phyloP scores from a whole-genome alignment of 805 yeast genomes.

The Barnettozyma populi region DNA sequence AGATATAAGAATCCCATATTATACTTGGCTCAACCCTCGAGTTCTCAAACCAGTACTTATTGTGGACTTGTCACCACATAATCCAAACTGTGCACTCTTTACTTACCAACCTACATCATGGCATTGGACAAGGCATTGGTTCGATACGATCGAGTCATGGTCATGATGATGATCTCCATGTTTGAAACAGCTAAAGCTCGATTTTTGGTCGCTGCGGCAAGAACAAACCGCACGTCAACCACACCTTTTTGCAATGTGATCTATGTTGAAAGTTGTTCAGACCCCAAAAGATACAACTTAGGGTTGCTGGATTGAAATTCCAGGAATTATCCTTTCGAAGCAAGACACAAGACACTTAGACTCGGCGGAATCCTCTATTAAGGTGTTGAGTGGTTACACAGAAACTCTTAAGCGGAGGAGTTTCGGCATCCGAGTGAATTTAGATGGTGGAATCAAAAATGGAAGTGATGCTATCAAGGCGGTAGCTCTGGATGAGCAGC shows the following conservation, averaged over 20 bases:
- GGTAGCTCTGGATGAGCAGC: constrained; percentile 69
- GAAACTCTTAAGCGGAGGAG: constrained; percentile 12
- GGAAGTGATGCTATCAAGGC: constrained; percentile 79
- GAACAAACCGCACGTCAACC: not conserved
- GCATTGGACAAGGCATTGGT: too few species aligned
- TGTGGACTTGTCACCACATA: too few species aligned
- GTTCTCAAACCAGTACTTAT: too few species aligned
- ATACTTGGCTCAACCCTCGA: too few species aligned
- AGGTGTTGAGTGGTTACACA: constrained; percentile 6
- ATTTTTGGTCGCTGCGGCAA: not conserved
- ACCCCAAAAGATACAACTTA: constrained; percentile 58
- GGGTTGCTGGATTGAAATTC: constrained; percentile 53
- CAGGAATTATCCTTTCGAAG: constrained; percentile 65
- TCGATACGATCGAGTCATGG: too few species aligned
- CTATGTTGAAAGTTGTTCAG: constrained; percentile 62
- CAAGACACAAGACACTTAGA: constrained; percentile 76
- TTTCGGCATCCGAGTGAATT: constrained; percentile 48
- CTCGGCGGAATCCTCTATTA: constrained; percentile 42
- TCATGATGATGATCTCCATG: too few species aligned
- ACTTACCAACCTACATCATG: too few species aligned
- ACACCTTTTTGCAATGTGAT: constrained; percentile 11
- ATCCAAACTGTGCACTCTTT: too few species aligned
- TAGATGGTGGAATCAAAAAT: constrained; percentile 76
- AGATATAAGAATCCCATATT: too few species aligned
- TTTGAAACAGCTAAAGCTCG: too few species aligned